A percentile compares a stretch with the other conserved stretches of the same genome.
Evolutionary conservation across 2,329 filamentous ascomycete genomes (phyloP).

Genomic region (Keithomyces neogunnii): DNA sequence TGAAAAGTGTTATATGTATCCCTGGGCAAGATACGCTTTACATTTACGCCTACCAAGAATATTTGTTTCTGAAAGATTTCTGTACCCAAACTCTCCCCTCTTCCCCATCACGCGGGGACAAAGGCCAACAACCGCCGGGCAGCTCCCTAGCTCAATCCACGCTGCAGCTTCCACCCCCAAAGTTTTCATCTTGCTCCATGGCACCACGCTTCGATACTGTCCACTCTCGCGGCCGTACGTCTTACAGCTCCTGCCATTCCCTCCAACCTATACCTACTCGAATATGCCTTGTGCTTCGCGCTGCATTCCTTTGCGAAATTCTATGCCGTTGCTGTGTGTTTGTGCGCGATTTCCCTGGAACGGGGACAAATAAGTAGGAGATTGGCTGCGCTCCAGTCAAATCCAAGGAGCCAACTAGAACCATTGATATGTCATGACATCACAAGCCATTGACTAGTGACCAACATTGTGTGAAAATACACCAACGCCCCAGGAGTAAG

Average conservation of each 20-base stretch:
- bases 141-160: neutral
- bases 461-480: neutral
- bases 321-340: neutral
- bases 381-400: neutral
- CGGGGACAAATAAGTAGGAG: neutral
- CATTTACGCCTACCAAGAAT: neutral
- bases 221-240: neutral
- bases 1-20: neutral
- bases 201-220: neutral
- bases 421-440: neutral
- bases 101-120: neutral
- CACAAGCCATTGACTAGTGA: neutral
- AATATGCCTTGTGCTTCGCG: neutral
- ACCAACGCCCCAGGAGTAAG: neutral
- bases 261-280: neutral
- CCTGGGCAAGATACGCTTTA: neutral
- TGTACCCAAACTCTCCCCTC: slow-evolving; percentile 1
- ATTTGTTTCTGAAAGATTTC: neutral
- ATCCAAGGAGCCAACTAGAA: neutral
- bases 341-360: neutral
- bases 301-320: neutral
- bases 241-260: neutral
- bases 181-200: neutral
- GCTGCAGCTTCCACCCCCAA: neutral
- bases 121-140: neutral